Evolutionary conservation across 2,329 filamentous ascomycete genomes (phyloP).

Genomic region (Cladosporium phlei): DNA sequence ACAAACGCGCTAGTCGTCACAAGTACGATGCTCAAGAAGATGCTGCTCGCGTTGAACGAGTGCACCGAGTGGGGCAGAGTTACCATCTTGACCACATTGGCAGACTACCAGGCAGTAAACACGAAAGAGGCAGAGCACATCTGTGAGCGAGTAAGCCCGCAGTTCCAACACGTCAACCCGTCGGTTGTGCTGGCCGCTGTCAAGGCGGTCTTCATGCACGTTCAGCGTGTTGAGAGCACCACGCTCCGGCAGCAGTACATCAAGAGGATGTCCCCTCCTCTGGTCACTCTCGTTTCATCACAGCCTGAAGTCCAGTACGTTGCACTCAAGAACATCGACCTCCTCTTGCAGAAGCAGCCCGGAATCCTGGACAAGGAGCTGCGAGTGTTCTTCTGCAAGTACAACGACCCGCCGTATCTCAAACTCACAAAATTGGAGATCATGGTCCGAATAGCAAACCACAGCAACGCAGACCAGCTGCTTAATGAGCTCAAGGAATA

Average conservation of each 20-base stretch:
- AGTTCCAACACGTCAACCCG: constrained; percentile 97
- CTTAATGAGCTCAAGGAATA: constrained; percentile 95
- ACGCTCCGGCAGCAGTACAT: constrained; percentile 80
- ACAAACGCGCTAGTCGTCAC: constrained; percentile 82
- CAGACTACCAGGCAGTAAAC: constrained; percentile 81
- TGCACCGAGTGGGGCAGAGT: constrained; percentile 98
- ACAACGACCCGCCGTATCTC: constrained; percentile 96
- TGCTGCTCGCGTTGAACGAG: constrained; percentile 93
- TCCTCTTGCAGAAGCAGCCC: constrained; percentile 90
- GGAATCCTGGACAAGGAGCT: constrained; percentile 97
- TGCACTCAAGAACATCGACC: constrained; percentile 89
- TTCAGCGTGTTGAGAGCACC: constrained; percentile 68
- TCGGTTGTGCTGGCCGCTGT: constrained; percentile 96
- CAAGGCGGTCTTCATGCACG: constrained; percentile 95
- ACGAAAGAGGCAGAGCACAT: constrained; percentile 97
- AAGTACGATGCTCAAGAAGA: constrained; percentile 80
- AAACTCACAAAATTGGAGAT: constrained; percentile 98
- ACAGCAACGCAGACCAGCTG: constrained; percentile 91
- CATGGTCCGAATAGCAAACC: constrained; percentile 98
- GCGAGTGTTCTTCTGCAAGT: constrained; percentile 99
- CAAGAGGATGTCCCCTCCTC: constrained; percentile 96
- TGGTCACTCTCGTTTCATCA: constrained; percentile 93
- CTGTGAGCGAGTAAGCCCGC: constrained; percentile 89
- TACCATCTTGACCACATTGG: constrained; percentile 83
- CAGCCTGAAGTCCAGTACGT: constrained; percentile 98